These are phyloP conservation scores for Xylaria hypoxylon DNA, from an alignment of 2,329 filamentous ascomycete genomes.

Conservation along the genomic window DNA sequence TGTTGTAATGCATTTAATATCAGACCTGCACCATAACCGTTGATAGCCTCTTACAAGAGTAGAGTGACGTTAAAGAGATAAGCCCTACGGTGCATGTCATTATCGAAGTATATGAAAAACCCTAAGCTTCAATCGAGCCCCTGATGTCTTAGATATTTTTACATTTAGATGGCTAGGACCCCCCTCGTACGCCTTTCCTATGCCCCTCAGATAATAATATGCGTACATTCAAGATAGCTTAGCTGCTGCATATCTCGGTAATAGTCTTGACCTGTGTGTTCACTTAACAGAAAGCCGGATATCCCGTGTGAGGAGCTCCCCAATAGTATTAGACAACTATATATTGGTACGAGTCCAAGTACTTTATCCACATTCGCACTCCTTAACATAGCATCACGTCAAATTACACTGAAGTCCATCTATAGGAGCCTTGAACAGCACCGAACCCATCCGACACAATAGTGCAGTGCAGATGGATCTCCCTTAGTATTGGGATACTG, in stretches of 20 bases:
- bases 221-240: neutral
- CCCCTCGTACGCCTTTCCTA: neutral
- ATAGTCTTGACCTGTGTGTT: neutral
- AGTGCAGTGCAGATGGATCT: conserved; percentile 20
- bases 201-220: neutral
- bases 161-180: neutral
- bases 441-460: conserved; percentile 32
- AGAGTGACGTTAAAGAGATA: neutral
- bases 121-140: neutral
- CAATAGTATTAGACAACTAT: neutral
- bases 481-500: conserved; percentile 48
- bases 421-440: neutral
- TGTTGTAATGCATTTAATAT: conserved; percentile 13
- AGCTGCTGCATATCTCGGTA: neutral
- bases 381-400: neutral
- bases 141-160: neutral
- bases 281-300: neutral
- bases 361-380: neutral
- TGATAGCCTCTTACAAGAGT: neutral
- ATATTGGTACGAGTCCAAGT: neutral
- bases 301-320: neutral
- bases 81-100: neutral
- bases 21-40: neutral
- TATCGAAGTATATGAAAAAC: neutral
- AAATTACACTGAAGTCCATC: neutral